Conservation (phyloP, 164 flowering plant genomes). For the Santalum album region DNA sequence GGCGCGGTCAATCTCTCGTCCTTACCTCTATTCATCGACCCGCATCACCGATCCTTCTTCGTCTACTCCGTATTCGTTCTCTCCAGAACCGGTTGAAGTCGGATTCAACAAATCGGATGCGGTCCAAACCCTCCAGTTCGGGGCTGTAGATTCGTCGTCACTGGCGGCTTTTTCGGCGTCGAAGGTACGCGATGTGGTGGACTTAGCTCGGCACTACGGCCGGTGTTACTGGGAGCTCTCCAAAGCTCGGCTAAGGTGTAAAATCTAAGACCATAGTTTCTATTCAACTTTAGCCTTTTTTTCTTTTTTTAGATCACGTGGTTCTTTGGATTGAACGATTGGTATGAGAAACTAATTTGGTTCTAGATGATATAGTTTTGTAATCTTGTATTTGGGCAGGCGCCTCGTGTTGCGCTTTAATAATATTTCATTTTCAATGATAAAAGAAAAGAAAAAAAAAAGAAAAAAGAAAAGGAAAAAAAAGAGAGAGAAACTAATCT, state of each 20-base stretch:
- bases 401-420: too few species aligned
- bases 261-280: too few species aligned
- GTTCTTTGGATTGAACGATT: too few species aligned
- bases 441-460: too few species aligned
- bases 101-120: constrained; percentile 21
- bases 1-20: constrained; percentile 4
- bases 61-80: constrained; percentile 9
- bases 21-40: constrained; percentile 8
- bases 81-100: constrained; percentile 9
- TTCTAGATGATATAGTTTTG: too few species aligned
- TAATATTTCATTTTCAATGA: too few species aligned
- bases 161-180: constrained; percentile 7
- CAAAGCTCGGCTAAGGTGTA: constrained; percentile 69
- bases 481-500: too few species aligned
- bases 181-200: constrained; percentile 17
- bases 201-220: constrained; percentile 44
- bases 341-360: too few species aligned
- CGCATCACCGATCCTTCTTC: background rate
- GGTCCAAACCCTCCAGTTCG: constrained; percentile 6
- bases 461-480: too few species aligned
- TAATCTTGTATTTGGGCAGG: too few species aligned
- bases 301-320: too few species aligned
- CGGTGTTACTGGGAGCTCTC: constrained; percentile 88
- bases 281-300: too few species aligned
- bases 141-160: background rate